These are phyloP conservation scores for Porcisia hertigi DNA, from an alignment of 208 protist genomes.

Conservation along the genomic window DNA sequence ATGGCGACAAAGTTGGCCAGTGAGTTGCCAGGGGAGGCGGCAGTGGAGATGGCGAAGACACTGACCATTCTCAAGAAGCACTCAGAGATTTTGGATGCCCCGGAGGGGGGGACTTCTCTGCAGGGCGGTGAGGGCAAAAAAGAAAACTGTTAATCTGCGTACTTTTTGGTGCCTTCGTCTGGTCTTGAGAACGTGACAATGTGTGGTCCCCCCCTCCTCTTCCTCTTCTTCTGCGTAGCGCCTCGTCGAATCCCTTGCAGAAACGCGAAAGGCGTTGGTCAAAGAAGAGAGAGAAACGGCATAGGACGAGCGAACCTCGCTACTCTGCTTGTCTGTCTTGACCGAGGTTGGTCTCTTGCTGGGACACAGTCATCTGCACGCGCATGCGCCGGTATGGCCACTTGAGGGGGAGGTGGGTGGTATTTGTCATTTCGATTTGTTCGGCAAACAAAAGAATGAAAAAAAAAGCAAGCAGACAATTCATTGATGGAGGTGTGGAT, in stretches of 20 bases:
- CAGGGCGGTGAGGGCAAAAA: not conserved
- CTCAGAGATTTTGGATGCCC: slow-evolving; percentile 7
- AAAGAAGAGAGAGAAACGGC: too few species aligned
- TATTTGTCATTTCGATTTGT: not conserved
- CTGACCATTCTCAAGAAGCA: slow-evolving; percentile 19
- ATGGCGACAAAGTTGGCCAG: not conserved
- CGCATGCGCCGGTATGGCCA: not conserved
- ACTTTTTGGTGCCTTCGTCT: not conserved
- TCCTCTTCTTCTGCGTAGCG: too few species aligned
- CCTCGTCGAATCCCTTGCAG: too few species aligned
- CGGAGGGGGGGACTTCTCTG: not conserved
- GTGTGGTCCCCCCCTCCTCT: too few species aligned
- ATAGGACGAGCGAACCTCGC: too few species aligned
- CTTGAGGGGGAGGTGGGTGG: not conserved
- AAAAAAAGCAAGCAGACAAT: too few species aligned
- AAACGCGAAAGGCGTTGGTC: too few species aligned
- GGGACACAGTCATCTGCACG: not conserved
- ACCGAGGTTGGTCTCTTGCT: too few species aligned
- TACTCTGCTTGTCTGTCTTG: too few species aligned
- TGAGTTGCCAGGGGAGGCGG: slow-evolving; percentile 13
- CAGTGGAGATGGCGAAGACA: not conserved
- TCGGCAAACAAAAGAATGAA: not conserved
- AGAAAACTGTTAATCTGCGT: not conserved
- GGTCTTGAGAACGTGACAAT: not conserved
- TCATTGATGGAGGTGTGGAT: too few species aligned